Conservation (phyloP, 192 early-diverging fungal genomes). For the Podila minutissima region DNA sequence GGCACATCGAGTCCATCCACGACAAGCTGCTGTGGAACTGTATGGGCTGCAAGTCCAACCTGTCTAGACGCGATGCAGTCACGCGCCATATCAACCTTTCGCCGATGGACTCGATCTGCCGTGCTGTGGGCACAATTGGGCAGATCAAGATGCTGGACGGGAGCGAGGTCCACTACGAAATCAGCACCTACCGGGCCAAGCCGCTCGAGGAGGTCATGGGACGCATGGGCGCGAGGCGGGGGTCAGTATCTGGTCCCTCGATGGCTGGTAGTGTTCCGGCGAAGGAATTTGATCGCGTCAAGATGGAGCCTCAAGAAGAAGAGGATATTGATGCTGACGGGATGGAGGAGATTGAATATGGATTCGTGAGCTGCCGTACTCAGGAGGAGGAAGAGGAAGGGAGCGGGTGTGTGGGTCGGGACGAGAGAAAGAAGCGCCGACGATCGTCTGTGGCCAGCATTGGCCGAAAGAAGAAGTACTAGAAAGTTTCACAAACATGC, state of each 20-base stretch:
- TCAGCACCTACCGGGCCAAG: slow-evolving; percentile 29
- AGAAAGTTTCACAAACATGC: too few relatives aligned
- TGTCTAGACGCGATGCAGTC: slow-evolving; percentile 41
- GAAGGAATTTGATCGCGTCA: slow-evolving; percentile 16
- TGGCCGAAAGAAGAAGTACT: slow-evolving; percentile 1
- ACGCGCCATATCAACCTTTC: slow-evolving; percentile 49
- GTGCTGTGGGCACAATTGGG: slow-evolving; percentile 36
- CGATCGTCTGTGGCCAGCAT: not conserved
- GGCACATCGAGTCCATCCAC: slow-evolving; percentile 46
- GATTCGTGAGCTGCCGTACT: too few relatives aligned
- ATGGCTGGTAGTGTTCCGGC: not conserved
- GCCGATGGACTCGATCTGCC: slow-evolving; percentile 46
- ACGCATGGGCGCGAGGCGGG: slow-evolving; percentile 33
- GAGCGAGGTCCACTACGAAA: slow-evolving; percentile 22
- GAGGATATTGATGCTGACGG: not conserved
- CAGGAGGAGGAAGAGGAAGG: not conserved
- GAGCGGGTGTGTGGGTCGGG: not conserved
- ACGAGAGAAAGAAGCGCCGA: not conserved
- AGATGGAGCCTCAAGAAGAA: not conserved
- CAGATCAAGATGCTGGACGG: slow-evolving; percentile 46
- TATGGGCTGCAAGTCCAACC: slow-evolving; percentile 45
- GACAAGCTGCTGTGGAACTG: slow-evolving; percentile 49
- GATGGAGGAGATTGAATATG: not conserved
- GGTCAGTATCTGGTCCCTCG: slow-evolving; percentile 1
- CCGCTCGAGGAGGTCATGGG: slow-evolving; percentile 40